Percentiles rank a stretch among this genome's conserved stretches.
phyloP scores from a whole-genome alignment of 768 basidiomycete species.

The Podaxis sp. region DNA sequence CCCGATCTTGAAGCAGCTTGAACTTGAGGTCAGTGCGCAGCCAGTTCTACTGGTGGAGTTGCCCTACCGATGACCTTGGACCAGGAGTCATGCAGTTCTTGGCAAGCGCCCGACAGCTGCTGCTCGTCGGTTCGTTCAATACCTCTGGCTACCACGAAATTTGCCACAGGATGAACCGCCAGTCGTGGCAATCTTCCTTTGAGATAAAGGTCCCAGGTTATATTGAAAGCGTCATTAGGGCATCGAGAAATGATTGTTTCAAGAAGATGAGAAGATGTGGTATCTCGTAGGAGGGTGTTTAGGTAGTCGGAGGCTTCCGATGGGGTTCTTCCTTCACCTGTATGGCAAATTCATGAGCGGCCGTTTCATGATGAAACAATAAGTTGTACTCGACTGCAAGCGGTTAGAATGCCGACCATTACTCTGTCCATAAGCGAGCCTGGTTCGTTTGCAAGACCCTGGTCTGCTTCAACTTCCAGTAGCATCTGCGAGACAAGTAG shows the following conservation, averaged over 20 bases:
- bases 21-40: constrained; percentile 7
- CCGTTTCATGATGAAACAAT: not conserved
- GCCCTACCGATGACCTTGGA: constrained; percentile 69
- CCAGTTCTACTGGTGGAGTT: not conserved
- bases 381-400: constrained; percentile 47
- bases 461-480: constrained; percentile 78
- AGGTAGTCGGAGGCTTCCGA: constrained; percentile 72
- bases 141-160: constrained; percentile 87
- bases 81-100: constrained; percentile 61
- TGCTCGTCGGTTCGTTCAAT: constrained; percentile 56
- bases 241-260: constrained; percentile 72
- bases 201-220: constrained; percentile 81
- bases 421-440: constrained; percentile 82
- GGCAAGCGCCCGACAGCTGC: constrained; percentile 53
- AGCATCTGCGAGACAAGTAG: constrained; percentile 53
- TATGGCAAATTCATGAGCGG: not conserved
- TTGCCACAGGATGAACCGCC: constrained; percentile 86
- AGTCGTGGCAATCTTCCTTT: constrained; percentile 67
- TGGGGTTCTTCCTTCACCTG: constrained; percentile 7
- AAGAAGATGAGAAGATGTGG: constrained; percentile 87
- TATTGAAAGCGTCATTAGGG: constrained; percentile 56
- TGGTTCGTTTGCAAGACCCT: constrained; percentile 51
- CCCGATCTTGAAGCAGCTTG: constrained; percentile 72
- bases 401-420: constrained; percentile 70
- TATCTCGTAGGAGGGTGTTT: constrained; percentile 77